Conservation (phyloP, 495 filamentous ascomycete species). For the Podospora comata region DNA sequence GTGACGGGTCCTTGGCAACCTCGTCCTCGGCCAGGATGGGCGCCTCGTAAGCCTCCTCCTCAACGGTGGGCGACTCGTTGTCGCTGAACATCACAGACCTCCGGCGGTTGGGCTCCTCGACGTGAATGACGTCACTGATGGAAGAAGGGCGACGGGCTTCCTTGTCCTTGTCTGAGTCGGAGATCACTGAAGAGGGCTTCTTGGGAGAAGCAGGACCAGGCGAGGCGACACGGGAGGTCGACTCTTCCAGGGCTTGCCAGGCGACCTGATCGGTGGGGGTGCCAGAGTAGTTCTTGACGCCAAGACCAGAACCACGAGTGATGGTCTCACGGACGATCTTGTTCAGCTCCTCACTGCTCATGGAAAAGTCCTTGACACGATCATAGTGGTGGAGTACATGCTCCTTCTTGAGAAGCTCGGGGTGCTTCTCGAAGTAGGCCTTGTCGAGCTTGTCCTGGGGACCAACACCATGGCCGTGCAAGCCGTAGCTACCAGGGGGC, state of each 20-base stretch:
- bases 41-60: slow-evolving; percentile 53
- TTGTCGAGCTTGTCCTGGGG: slow-evolving; percentile 74
- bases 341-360: slow-evolving; percentile 89
- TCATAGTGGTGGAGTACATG: slow-evolving; percentile 50
- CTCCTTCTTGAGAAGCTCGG: slow-evolving; percentile 74
- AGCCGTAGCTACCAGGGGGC: slow-evolving; percentile 77
- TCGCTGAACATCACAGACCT: slow-evolving; percentile 62
- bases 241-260: slow-evolving; percentile 76
- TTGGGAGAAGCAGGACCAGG: slow-evolving; percentile 50
- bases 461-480: slow-evolving; percentile 76
- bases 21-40: slow-evolving; percentile 93
- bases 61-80: slow-evolving; percentile 37
- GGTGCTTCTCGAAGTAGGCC: slow-evolving; percentile 87
- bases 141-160: slow-evolving; percentile 25
- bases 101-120: slow-evolving; percentile 65
- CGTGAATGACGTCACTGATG: slow-evolving; percentile 67
- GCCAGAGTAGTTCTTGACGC: slow-evolving; percentile 55
- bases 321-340: slow-evolving; percentile 77
- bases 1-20: slow-evolving; percentile 68
- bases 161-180: slow-evolving; percentile 22
- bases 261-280: slow-evolving; percentile 79
- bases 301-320: slow-evolving; percentile 61
- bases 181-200: slow-evolving; percentile 18
- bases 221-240: slow-evolving; percentile 64
- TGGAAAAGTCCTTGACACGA: slow-evolving; percentile 71